Evolutionary conservation across 2,329 filamentous ascomycete species (phyloP), one percentile per base, ranked within the genome.

Genomic region (Calonectria naviculata): DNA sequence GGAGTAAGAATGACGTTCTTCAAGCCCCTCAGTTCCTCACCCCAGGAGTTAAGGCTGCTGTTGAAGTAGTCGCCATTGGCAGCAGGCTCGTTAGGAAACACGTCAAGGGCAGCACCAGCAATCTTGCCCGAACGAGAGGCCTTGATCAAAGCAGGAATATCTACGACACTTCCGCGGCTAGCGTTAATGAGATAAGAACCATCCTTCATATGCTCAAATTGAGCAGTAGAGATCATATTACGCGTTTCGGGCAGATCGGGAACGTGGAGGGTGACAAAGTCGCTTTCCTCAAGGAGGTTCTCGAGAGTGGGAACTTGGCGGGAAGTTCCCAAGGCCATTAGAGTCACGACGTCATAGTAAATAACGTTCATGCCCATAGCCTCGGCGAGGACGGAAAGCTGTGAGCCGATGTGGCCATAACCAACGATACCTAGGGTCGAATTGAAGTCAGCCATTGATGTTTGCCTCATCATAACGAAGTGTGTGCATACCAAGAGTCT

Each of bases 291-390:
- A 52, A 99, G 90, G 44, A 99, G 91, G 24, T 89, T 90, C 36
- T 96, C 89, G 26, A 99, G 86, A 1, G 90, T 93, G 6, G 92
- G 87, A 44, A 98, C 93, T 82, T 98, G 97, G 76, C 89, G 92
- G 36, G 96, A 92, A 13, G 94, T 97, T 67, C 97, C 97, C 81
- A 99, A 86, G 52, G 94, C 93, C 97, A 99, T 99, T 77, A 98
- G 89, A 77, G 95, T 97, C 73, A 98, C 85, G 8, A 98, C 92
- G 83, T 99, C 97, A 84, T 97, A 98, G 88, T 98, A 99, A 79
- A 98, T 95, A 79, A 99, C 97, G 19, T 89, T 92, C 96, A 99
- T 98, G 61, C 97, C 97, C 95, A 99, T 98, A 28, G 96, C 92
- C 84, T 99, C 97, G 31, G 97, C 95, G 74, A 99, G 87, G 47